A percentile compares a stretch with the other conserved stretches of the same genome.
These are phyloP conservation scores for Ceratocystis eucalypticola DNA, from an alignment of 2,329 filamentous ascomycete species.

Conservation along the genomic window DNA sequence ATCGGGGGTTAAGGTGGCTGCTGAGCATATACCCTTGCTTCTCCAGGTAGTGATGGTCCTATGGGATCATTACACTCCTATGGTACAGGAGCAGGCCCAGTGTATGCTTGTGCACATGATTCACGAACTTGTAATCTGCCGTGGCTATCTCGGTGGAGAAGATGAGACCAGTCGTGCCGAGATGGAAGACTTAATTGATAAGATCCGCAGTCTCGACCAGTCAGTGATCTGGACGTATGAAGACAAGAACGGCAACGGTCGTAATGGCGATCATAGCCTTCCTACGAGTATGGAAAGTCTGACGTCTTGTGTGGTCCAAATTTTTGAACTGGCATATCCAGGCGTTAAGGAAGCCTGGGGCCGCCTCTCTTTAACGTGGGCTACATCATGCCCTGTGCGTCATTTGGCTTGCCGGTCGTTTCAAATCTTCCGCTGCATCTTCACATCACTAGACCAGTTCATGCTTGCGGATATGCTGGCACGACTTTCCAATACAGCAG, in stretches of 20 bases:
- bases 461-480: constrained; percentile 98
- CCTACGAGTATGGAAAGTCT: constrained; percentile 78
- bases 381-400: constrained; percentile 86
- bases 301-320: constrained; percentile 65
- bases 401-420: constrained; percentile 95
- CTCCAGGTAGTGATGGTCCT: constrained; percentile 85
- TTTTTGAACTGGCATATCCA: constrained; percentile 74
- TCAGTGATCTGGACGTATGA: constrained; percentile 90
- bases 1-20: constrained; percentile 65
- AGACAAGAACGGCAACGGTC: constrained; percentile 69
- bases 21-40: constrained; percentile 70
- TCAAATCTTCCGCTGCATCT: constrained; percentile 88
- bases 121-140: constrained; percentile 78
- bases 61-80: constrained; percentile 92
- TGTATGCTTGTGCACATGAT: constrained; percentile 98
- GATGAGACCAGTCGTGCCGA: constrained; percentile 29
- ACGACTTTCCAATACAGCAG: constrained; percentile 88
- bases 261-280: constrained; percentile 56
- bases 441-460: constrained; percentile 75
- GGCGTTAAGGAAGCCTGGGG: constrained; percentile 86
- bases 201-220: constrained; percentile 68
- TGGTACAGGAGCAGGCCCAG: constrained; percentile 90
- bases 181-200: constrained; percentile 61
- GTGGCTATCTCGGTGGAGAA: constrained; percentile 38
- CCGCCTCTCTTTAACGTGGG: constrained; percentile 82